phyloP scores from a whole-genome alignment of 2,329 filamentous ascomycete genomes.

The Scolecobasidium constrictum region DNA sequence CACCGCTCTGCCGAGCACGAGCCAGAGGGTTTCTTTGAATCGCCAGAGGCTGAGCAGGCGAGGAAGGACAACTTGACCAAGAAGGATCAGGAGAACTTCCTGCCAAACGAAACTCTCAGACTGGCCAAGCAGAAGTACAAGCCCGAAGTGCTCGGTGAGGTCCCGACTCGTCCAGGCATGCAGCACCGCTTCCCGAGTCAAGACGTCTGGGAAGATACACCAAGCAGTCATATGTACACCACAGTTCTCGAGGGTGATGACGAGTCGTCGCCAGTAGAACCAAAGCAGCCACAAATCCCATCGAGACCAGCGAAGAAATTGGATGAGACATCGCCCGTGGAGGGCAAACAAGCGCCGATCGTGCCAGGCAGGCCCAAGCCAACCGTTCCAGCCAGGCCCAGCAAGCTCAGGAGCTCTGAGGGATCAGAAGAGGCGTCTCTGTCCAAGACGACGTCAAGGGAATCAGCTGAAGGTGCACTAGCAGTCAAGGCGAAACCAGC shows the following conservation, averaged over 20 bases:
- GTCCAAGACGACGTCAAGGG: constrained; percentile 25
- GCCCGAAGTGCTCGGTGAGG: constrained; percentile 34
- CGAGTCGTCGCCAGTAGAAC: constrained; percentile 1
- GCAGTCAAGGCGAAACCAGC: constrained; percentile 65
- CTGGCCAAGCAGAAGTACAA: constrained; percentile 54
- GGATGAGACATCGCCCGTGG: constrained; percentile 32
- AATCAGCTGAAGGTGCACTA: constrained; percentile 25
- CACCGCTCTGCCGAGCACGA: constrained; percentile 26
- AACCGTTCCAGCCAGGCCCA: constrained; percentile 47
- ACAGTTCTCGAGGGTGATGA: constrained; percentile 49
- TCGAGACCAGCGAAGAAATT: constrained; percentile 22
- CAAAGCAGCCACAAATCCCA: constrained; percentile 18
- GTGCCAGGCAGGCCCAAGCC: constrained; percentile 54
- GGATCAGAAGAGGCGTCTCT: constrained; percentile 17
- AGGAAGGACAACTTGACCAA: constrained; percentile 31
- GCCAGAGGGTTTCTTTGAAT: constrained; percentile 28
- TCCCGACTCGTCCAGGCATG: constrained; percentile 39
- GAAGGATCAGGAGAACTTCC: constrained; percentile 29
- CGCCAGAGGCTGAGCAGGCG: constrained; percentile 39
- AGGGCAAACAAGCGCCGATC: constrained; percentile 36
- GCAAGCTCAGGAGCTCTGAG: constrained; percentile 35
- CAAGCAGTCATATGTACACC: constrained; percentile 70
- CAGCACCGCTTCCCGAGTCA: constrained; percentile 75
- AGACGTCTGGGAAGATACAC: constrained; percentile 91
- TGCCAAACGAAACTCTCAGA: constrained; percentile 33